Evolutionary conservation across 345 rosid genomes (phyloP).

Genomic region (Eucalyptus regnans): DNA sequence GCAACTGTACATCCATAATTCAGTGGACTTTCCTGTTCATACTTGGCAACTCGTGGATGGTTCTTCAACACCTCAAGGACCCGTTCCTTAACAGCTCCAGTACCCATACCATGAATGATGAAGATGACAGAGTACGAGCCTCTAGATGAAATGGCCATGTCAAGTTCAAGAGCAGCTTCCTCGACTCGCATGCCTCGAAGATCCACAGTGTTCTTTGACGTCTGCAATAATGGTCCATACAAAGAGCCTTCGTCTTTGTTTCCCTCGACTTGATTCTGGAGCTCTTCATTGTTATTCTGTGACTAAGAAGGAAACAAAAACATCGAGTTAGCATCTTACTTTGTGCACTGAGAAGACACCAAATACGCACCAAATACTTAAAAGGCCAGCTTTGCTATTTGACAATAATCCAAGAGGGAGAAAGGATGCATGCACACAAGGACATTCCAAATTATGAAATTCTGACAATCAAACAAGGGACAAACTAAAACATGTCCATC

Average conservation of each 20-base stretch:
- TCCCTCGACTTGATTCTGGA: constrained; percentile 1
- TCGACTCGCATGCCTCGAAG: constrained; percentile 75
- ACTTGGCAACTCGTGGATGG: constrained; percentile 49
- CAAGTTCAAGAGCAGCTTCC: constrained; percentile 61
- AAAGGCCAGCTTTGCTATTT: not conserved
- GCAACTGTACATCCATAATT: constrained; percentile 92
- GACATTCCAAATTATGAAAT: not conserved
- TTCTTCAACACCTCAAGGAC: constrained; percentile 41
- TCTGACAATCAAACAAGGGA: not conserved
- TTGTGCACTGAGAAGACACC: not conserved
- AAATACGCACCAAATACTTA: not conserved
- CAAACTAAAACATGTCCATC: not conserved
- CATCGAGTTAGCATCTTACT: not conserved
- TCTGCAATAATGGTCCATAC: constrained; percentile 39
- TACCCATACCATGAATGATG: constrained; percentile 78
- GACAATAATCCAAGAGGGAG: not conserved
- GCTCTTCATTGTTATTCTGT: constrained; percentile 4
- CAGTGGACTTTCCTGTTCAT: constrained; percentile 62
- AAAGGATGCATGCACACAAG: not conserved
- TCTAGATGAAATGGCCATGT: constrained; percentile 46
- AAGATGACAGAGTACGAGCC: constrained; percentile 43
- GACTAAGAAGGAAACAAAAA: not conserved
- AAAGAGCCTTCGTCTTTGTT: constrained; percentile 12
- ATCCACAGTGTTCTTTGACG: constrained; percentile 72
- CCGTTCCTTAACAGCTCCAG: constrained; percentile 63